Base-by-base conservation (phyloP, 2,329 filamentous ascomycete species). In the Xylaria sp. region DNA sequence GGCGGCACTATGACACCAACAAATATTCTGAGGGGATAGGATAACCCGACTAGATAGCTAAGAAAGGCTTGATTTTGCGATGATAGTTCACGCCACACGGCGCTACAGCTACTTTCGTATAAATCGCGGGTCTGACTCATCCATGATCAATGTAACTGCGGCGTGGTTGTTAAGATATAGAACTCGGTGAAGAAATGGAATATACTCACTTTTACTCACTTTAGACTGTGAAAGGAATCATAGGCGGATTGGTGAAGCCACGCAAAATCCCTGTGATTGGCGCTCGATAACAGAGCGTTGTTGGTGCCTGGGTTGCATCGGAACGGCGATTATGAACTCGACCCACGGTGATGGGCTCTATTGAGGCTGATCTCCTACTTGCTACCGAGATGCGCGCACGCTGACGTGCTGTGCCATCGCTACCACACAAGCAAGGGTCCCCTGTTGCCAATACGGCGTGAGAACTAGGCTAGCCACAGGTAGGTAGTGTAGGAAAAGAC, bases 301-400 rank as follows among this genome's bases (percentile, higher is more conserved):
- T 20, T 39, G 18, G 31, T 39, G 28, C n/a, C 15, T 57, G 15
- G 58, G 66, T 58, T 62, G 46, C 66, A 66, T 63, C 28, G 20
- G 46, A 63, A 39, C 4, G 58, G 63, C 39, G 51, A 61, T 61
- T 48, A 23, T 61, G 15, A 62, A 50, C n/a, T 10, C 20, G 61
- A 66, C 41, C 57, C 66, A 18, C 39, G 57, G 62, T 46, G 63
- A 62, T 39, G 56, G 60, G 44, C 23, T 48, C 57, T 23, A 12
- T 37, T 58, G 62, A 46, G 54, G 63, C 63, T 54, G 56, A 15
- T 65, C n/a, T 52, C n/a, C n/a, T 34, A 23, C 15, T 9, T 54
- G 56, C 25, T 54, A 60, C 60, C 46, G 41, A 60, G 48, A 59
- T 52, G 54, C 48, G 54, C 59, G 54, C 25, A 52, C 23, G 4